phyloP scores from a whole-genome alignment of 805 yeast genomes.

The Barnettozyma pratensis region DNA sequence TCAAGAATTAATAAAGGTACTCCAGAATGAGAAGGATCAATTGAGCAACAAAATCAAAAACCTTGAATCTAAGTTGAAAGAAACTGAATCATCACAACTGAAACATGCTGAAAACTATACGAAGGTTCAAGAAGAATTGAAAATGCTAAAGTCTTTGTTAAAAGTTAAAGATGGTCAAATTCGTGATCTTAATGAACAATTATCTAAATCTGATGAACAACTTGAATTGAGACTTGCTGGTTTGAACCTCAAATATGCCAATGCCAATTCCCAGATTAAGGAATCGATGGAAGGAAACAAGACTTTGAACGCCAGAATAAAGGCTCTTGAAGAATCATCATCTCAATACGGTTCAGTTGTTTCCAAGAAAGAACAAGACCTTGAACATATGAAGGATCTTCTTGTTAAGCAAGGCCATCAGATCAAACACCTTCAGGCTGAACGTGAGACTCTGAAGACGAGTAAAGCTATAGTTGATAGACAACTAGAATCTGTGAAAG shows the following conservation, averaged over 20 bases:
- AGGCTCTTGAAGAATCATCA: slow-evolving; percentile 31
- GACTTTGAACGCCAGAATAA: slow-evolving; percentile 35
- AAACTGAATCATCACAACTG: slow-evolving; percentile 13
- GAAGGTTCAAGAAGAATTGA: slow-evolving; percentile 27
- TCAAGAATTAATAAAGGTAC: slow-evolving; percentile 15
- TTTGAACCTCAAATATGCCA: slow-evolving; percentile 27
- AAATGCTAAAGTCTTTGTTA: slow-evolving; percentile 23
- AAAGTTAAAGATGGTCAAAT: slow-evolving; percentile 32
- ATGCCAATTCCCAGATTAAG: slow-evolving; percentile 33
- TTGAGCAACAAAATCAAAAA: slow-evolving; percentile 15
- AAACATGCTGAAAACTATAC: slow-evolving; percentile 10
- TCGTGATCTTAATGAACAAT: slow-evolving; percentile 25
- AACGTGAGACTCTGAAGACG: slow-evolving; percentile 25
- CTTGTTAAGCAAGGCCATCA: slow-evolving; percentile 24
- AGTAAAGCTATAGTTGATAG: slow-evolving; percentile 25
- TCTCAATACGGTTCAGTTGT: slow-evolving; percentile 31
- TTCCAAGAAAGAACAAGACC: slow-evolving; percentile 31
- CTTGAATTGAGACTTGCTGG: slow-evolving; percentile 32
- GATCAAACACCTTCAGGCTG: slow-evolving; percentile 23
- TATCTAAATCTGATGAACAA: slow-evolving; percentile 27
- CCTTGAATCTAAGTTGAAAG: slow-evolving; percentile 17
- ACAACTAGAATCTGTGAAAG: slow-evolving; percentile 25
- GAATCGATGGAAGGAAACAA: slow-evolving; percentile 40
- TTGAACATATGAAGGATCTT: slow-evolving; percentile 25
- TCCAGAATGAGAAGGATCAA: slow-evolving; percentile 20